These are phyloP conservation scores for Ogataea pignaliae DNA, from an alignment of 805 yeast genomes.

Conservation along the genomic window DNA sequence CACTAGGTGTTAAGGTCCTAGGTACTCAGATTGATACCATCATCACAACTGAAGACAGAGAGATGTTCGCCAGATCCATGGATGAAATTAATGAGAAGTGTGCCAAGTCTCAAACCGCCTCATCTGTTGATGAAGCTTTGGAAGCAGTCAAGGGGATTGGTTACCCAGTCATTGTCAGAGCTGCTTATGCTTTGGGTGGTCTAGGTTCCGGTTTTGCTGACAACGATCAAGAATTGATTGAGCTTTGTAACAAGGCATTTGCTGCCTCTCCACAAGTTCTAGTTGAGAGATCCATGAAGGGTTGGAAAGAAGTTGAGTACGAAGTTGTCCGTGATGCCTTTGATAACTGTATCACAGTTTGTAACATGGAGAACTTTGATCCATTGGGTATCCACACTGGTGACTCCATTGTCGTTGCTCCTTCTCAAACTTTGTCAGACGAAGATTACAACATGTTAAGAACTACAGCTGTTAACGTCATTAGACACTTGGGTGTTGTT, in stretches of 20 bases:
- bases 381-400: slow-evolving; percentile 99
- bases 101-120: slow-evolving; percentile 88
- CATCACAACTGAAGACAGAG: slow-evolving; percentile 97
- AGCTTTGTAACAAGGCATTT: slow-evolving; percentile 84
- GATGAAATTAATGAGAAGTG: slow-evolving; percentile 93
- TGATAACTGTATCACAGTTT: slow-evolving; percentile 97
- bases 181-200: slow-evolving; percentile 97
- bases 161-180: slow-evolving; percentile 94
- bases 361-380: slow-evolving; percentile 99
- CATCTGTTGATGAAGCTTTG: slow-evolving; percentile 74
- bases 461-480: slow-evolving; percentile 95
- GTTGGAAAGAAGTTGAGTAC: slow-evolving; percentile 98
- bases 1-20: slow-evolving; percentile 86
- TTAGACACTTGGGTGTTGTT: slow-evolving; percentile 96
- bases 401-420: slow-evolving; percentile 98
- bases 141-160: slow-evolving; percentile 83
- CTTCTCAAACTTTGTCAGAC: slow-evolving; percentile 94
- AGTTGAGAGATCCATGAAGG: slow-evolving; percentile 95
- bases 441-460: slow-evolving; percentile 97
- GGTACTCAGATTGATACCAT: slow-evolving; percentile 97
- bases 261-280: slow-evolving; percentile 95
- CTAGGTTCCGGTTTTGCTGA: slow-evolving; percentile 97
- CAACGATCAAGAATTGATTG: slow-evolving; percentile 75
- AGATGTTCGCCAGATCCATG: slow-evolving; percentile 90
- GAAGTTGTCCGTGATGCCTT: slow-evolving; percentile 97